Conservation (phyloP, 768 basidiomycete genomes). For the Kwoniella shandongensis region DNA sequence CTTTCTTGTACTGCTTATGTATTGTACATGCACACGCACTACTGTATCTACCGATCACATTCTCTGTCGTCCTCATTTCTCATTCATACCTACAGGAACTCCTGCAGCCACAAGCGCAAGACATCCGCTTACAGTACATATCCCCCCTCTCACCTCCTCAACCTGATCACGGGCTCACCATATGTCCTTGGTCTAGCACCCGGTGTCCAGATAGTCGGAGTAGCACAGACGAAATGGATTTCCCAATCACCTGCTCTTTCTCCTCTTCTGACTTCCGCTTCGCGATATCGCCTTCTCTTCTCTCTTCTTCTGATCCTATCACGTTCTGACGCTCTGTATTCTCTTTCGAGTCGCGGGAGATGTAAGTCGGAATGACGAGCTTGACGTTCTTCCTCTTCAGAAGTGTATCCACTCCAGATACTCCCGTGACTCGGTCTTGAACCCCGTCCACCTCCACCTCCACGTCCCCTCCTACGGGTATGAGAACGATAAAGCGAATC, state of each 20-base stretch:
- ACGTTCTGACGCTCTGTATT: slow-evolving; percentile 27
- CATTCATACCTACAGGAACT: too few relatives aligned
- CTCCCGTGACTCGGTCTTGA: too few relatives aligned
- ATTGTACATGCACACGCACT: neutral
- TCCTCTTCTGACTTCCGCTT: slow-evolving; percentile 9
- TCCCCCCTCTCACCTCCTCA: slow-evolving; percentile 13
- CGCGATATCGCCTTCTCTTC: slow-evolving; percentile 17
- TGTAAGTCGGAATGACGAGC: slow-evolving; percentile 37
- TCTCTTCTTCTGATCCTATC: slow-evolving; percentile 30
- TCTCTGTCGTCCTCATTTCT: too few relatives aligned
- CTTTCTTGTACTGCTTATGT: neutral
- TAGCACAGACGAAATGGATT: slow-evolving; percentile 38
- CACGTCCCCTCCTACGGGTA: too few relatives aligned
- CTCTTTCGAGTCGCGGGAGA: slow-evolving; percentile 38
- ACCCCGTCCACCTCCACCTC: too few relatives aligned
- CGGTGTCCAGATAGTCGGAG: slow-evolving; percentile 43
- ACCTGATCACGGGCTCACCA: slow-evolving; percentile 41
- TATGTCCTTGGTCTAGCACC: slow-evolving; percentile 45
- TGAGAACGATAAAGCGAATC: slow-evolving; percentile 14
- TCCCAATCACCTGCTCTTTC: slow-evolving; percentile 39
- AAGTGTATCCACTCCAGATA: slow-evolving; percentile 6
- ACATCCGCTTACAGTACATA: too few relatives aligned
- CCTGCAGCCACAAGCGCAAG: too few relatives aligned
- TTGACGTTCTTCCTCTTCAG: slow-evolving; percentile 26
- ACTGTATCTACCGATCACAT: neutral